These are phyloP conservation scores for Tardiomyces blankii DNA, from an alignment of 1,139 yeast species.

Conservation along the genomic window DNA sequence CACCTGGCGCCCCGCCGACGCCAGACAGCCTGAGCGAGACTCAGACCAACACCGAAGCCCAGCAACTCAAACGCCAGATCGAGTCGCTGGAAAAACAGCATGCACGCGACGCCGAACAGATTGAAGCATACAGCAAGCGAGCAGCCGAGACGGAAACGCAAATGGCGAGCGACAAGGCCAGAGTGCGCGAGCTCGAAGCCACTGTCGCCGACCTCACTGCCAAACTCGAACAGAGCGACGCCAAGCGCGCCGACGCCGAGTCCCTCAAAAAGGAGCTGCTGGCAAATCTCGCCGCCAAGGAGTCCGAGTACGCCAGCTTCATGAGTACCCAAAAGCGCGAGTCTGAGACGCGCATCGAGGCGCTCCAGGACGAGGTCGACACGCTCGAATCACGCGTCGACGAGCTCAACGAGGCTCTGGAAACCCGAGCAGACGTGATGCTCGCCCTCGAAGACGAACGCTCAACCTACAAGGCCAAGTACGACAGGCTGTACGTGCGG, in stretches of 20 bases:
- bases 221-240: conserved; percentile 20
- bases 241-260: conserved; percentile 12
- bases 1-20: not conserved
- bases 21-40: not conserved
- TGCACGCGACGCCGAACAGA: not conserved
- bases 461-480: not conserved
- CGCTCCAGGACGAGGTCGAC: conserved; percentile 21
- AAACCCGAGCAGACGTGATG: conserved; percentile 1
- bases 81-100: not conserved
- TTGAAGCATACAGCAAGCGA: not conserved
- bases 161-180: not conserved
- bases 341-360: conserved; percentile 7
- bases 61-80: not conserved
- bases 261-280: conserved; percentile 49
- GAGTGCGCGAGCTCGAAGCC: not conserved
- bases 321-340: conserved; percentile 3
- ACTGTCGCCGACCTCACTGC: conserved; percentile 13
- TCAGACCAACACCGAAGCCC: not conserved
- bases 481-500: not conserved
- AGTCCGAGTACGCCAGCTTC: conserved; percentile 38
- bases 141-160: not conserved
- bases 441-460: not conserved
- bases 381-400: conserved; percentile 18
- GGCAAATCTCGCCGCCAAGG: conserved; percentile 57
- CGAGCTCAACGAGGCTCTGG: not conserved